Percentiles rank a stretch among this genome's conserved stretches.
phyloP scores from a whole-genome alignment of 2,329 filamentous ascomycete genomes.

The Amauroascus verrucosus region DNA sequence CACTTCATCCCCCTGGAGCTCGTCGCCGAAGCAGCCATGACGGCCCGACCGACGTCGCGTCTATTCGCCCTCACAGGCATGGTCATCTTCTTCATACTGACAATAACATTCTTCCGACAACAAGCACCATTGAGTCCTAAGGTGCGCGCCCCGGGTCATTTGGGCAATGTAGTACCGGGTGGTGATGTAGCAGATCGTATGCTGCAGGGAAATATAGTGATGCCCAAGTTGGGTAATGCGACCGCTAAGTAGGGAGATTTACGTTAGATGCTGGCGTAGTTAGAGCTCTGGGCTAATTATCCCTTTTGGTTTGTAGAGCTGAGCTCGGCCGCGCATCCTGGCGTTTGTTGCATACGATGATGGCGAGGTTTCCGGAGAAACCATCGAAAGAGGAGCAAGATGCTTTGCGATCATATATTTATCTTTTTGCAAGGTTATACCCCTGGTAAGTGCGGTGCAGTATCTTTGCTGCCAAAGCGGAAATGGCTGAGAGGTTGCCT shows the following conservation, averaged over 20 bases:
- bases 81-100: conserved; percentile 28
- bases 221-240: conserved; percentile 40
- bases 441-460: conserved; percentile 41
- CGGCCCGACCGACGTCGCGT: conserved; percentile 30
- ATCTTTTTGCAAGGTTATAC: conserved; percentile 55
- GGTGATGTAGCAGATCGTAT: conserved; percentile 24
- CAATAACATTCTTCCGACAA: conserved; percentile 31
- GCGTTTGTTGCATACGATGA: conserved; percentile 57
- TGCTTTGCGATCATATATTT: conserved; percentile 50
- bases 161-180: conserved; percentile 24
- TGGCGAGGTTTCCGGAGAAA: conserved; percentile 55
- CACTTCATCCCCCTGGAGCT: not conserved
- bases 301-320: conserved; percentile 34
- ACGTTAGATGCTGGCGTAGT: not conserved
- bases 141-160: conserved; percentile 33
- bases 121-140: conserved; percentile 30
- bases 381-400: conserved; percentile 51
- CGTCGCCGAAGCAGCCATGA: not conserved
- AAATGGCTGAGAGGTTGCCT: too few relatives aligned
- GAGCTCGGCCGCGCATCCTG: conserved; percentile 56
- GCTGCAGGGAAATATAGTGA: conserved; percentile 37
- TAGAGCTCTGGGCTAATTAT: not conserved
- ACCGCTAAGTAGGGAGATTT: conserved; percentile 36
- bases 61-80: conserved; percentile 28
- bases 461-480: too few relatives aligned